Evolutionary conservation across 2,329 filamentous ascomycete genomes (phyloP).

Genomic region (Claviceps arundinis): DNA sequence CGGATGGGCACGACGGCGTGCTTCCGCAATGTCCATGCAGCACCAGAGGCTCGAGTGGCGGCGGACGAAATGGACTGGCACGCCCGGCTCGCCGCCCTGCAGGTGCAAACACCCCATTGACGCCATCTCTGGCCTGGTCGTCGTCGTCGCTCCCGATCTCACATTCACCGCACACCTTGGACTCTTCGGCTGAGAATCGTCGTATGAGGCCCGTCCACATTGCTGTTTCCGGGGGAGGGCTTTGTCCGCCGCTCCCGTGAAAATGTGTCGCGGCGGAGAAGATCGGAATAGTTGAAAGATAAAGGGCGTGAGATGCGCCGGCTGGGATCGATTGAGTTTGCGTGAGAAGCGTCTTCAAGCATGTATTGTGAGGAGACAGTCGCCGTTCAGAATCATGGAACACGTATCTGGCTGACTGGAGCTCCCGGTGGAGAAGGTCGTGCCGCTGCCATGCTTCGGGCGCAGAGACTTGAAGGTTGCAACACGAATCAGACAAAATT

Average conservation of each 20-base stretch:
- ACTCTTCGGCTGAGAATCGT: slow-evolving; percentile 44
- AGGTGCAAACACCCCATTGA: slow-evolving; percentile 44
- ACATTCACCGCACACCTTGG: slow-evolving; percentile 16
- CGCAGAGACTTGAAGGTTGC: neutral
- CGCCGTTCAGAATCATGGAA: slow-evolving; percentile 1
- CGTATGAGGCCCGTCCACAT: slow-evolving; percentile 53
- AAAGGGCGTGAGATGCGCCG: neutral
- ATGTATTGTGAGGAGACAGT: neutral
- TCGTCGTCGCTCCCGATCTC: slow-evolving; percentile 9
- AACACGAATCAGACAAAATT: neutral
- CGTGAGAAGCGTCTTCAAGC: neutral
- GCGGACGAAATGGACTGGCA: slow-evolving; percentile 69
- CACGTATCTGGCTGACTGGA: neutral
- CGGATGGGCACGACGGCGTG: slow-evolving; percentile 43
- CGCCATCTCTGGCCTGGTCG: slow-evolving; percentile 26
- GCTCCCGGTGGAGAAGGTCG: slow-evolving; percentile 2
- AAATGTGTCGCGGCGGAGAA: too few species aligned
- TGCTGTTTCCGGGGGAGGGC: slow-evolving; percentile 7
- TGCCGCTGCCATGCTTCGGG: neutral
- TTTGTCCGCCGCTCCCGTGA: too few species aligned
- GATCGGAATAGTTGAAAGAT: neutral
- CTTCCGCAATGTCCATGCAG: slow-evolving; percentile 52
- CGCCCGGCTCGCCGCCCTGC: slow-evolving; percentile 32
- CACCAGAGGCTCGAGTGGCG: slow-evolving; percentile 69
- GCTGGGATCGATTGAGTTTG: neutral